These are phyloP conservation scores for Tylopilus cervinicoccineus DNA, from an alignment of 768 basidiomycete genomes.

Conservation along the genomic window DNA sequence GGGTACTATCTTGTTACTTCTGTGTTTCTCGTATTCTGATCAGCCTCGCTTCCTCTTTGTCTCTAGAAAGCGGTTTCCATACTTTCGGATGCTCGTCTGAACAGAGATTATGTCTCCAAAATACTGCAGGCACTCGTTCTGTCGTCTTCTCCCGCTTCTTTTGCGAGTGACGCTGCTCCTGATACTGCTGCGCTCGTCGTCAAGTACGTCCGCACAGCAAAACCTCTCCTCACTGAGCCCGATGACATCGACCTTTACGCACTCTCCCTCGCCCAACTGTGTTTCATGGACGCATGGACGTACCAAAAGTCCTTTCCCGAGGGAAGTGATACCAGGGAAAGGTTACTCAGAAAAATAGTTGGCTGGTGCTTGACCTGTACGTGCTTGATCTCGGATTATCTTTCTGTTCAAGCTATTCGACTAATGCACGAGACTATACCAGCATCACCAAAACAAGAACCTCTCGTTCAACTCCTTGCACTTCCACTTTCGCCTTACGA, in stretches of 20 bases:
- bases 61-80: slow-evolving; percentile 63
- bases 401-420: background rate
- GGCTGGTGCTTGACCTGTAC: slow-evolving; percentile 69
- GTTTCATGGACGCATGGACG: slow-evolving; percentile 69
- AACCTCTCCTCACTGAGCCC: slow-evolving; percentile 65
- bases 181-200: slow-evolving; percentile 46
- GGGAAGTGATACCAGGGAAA: slow-evolving; percentile 44
- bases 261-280: slow-evolving; percentile 60
- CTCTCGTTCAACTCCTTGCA: slow-evolving; percentile 59
- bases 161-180: slow-evolving; percentile 9
- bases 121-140: slow-evolving; percentile 57
- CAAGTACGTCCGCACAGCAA: slow-evolving; percentile 71
- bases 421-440: slow-evolving; percentile 1
- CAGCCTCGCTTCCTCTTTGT: background rate
- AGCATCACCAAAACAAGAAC: slow-evolving; percentile 58
- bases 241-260: slow-evolving; percentile 69
- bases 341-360: slow-evolving; percentile 55
- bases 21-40: background rate
- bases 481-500: slow-evolving; percentile 67
- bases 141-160: slow-evolving; percentile 39
- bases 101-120: slow-evolving; percentile 75
- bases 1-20: slow-evolving; percentile 26
- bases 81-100: slow-evolving; percentile 70
- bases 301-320: slow-evolving; percentile 72
- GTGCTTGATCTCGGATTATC: slow-evolving; percentile 26